Evolutionary conservation across 2,329 filamentous ascomycete species (phyloP).

Genomic region (Claviceps sp.): DNA sequence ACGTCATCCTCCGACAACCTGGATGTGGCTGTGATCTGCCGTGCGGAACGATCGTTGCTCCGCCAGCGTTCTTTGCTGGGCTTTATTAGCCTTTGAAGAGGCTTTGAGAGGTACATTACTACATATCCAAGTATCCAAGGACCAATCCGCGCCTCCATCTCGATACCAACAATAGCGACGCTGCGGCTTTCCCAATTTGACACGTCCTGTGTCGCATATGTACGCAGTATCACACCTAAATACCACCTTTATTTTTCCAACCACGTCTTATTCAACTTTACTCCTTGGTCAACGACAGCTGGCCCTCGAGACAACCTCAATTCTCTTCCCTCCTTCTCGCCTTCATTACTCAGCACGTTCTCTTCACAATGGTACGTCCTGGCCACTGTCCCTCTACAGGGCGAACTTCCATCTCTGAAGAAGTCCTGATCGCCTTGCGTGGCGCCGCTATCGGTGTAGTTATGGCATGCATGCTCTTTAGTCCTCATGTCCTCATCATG

Average conservation of each 20-base stretch:
- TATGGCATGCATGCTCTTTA: constrained; percentile 5
- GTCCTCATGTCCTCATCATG: not conserved
- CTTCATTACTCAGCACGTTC: not conserved
- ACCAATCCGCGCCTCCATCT: not conserved
- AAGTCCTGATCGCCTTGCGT: constrained; percentile 4
- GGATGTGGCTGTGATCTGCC: too few relatives aligned
- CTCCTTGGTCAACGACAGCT: not conserved
- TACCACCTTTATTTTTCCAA: not conserved
- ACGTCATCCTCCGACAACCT: not conserved
- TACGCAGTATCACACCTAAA: not conserved
- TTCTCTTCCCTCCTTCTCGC: not conserved
- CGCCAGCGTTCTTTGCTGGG: not conserved
- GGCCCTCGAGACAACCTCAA: not conserved
- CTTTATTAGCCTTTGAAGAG: too few relatives aligned
- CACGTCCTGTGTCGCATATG: not conserved
- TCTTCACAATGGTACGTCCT: constrained; percentile 7
- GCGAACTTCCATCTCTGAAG: constrained; percentile 3
- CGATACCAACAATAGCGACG: not conserved
- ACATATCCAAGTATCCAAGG: too few relatives aligned
- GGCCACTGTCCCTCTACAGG: not conserved
- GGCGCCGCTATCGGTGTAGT: constrained; percentile 5
- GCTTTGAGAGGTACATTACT: too few relatives aligned
- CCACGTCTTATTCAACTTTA: not conserved
- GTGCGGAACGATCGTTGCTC: not conserved
- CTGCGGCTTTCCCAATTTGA: not conserved